phyloP scores from a whole-genome alignment of 1,284 basidiomycete species.

The Lentinula novae-zelandiae region DNA sequence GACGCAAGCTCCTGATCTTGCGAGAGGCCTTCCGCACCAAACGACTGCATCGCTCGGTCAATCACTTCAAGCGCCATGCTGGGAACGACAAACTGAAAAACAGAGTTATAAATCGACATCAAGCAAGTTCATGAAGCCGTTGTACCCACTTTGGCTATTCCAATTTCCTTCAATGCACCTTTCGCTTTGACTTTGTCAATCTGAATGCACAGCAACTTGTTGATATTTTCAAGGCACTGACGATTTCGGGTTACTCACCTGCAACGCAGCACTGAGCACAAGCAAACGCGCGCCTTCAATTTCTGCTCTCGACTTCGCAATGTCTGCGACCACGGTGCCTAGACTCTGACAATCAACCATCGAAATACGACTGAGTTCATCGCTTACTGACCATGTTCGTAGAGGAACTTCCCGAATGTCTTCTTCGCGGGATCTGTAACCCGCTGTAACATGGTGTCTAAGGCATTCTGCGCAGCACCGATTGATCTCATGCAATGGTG shows the following conservation, averaged over 20 bases:
- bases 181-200: slow-evolving; percentile 91
- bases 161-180: slow-evolving; percentile 95
- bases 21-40: slow-evolving; percentile 92
- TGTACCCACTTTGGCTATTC: slow-evolving; percentile 82
- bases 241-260: slow-evolving; percentile 37
- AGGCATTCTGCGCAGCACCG: slow-evolving; percentile 80
- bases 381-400: slow-evolving; percentile 74
- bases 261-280: slow-evolving; percentile 90
- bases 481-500: slow-evolving; percentile 99
- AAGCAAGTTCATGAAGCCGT: slow-evolving; percentile 1
- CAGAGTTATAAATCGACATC: slow-evolving; percentile 7
- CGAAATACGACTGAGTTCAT: not conserved
- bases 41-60: slow-evolving; percentile 92
- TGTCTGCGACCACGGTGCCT: slow-evolving; percentile 88
- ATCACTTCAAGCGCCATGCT: slow-evolving; percentile 84
- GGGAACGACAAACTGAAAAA: slow-evolving; percentile 81
- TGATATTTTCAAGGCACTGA: not conserved
- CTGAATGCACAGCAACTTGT: slow-evolving; percentile 31
- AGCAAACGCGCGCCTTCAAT: slow-evolving; percentile 87
- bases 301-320: slow-evolving; percentile 90
- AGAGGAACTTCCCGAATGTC: slow-evolving; percentile 91
- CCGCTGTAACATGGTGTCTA: slow-evolving; percentile 89
- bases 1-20: slow-evolving; percentile 86
- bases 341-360: not conserved
- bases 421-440: slow-evolving; percentile 88